Conservation (phyloP, 805 yeast genomes). For the Teunomyces cretensis region DNA sequence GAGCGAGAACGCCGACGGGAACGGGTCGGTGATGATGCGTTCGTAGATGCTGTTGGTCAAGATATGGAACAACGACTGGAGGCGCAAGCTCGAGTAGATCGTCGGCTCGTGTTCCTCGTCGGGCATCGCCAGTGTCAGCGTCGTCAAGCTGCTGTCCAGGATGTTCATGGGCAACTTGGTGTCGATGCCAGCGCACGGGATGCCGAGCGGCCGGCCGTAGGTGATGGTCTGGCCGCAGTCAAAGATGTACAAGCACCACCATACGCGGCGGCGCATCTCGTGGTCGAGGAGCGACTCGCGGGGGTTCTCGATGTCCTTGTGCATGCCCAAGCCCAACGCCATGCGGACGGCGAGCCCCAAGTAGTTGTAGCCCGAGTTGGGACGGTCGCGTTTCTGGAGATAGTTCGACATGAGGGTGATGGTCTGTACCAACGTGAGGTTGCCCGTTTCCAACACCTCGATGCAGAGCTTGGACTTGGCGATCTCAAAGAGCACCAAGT, state of each 20-base stretch:
- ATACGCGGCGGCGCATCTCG: not conserved
- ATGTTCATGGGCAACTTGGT: not conserved
- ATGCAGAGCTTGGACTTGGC: not conserved
- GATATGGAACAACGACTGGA: not conserved
- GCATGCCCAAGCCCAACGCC: not conserved
- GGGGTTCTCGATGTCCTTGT: not conserved
- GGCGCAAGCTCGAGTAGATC: not conserved
- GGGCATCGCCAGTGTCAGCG: not conserved
- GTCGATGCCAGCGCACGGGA: not conserved
- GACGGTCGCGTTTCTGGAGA: not conserved
- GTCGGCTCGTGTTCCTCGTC: not conserved
- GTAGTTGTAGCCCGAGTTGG: not conserved
- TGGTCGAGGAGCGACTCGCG: not conserved
- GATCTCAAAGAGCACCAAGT: not conserved
- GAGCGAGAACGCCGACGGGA: not conserved
- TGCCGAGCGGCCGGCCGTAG: not conserved
- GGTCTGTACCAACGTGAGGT: not conserved
- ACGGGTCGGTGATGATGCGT: not conserved
- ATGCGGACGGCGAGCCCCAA: not conserved
- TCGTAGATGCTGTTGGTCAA: not conserved
- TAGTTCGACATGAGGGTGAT: not conserved
- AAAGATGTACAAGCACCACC: not conserved
- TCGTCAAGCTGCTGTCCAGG: not conserved
- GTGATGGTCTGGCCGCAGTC: not conserved
- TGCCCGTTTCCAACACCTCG: not conserved